Evolutionary conservation across 768 basidiomycete genomes (phyloP).

Genomic region (Boletellus emodensis): DNA sequence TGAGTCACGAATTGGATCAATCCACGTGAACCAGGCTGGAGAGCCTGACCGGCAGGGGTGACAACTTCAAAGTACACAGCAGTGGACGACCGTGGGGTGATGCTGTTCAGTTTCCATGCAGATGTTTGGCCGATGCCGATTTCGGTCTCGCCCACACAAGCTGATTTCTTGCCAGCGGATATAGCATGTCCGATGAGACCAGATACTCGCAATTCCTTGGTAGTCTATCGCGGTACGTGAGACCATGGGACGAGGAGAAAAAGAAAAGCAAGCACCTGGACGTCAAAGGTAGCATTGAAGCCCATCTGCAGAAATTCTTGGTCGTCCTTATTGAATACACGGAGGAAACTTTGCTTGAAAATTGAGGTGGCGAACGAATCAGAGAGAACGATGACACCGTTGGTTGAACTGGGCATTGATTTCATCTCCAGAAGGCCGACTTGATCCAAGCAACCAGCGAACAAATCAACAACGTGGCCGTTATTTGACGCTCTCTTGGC

Average conservation of each 20-base stretch:
- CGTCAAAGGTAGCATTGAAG: conserved; percentile 98
- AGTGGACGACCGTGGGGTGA: conserved; percentile 82
- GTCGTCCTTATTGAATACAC: conserved; percentile 89
- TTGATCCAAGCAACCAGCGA: conserved; percentile 97
- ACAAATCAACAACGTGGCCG: conserved; percentile 92
- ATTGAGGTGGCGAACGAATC: conserved; percentile 97
- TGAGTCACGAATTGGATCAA: conserved; percentile 98
- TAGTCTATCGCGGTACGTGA: conserved; percentile 55
- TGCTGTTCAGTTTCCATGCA: conserved; percentile 93
- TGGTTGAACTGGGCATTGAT: conserved; percentile 89
- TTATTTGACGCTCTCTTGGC: conserved; percentile 92
- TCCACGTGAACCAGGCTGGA: conserved; percentile 85
- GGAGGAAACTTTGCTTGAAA: conserved; percentile 97
- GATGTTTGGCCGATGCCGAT: conserved; percentile 99
- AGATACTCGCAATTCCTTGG: conserved; percentile 97
- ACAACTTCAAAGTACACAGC: conserved; percentile 99
- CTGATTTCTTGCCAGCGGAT: conserved; percentile 94
- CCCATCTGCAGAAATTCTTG: conserved; percentile 94
- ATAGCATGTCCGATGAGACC: conserved; percentile 97
- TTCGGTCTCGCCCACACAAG: conserved; percentile 96
- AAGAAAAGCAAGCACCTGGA: conserved; percentile 56
- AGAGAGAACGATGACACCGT: conserved; percentile 92
- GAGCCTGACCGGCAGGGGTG: conserved; percentile 90
- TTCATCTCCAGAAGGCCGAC: conserved; percentile 98
- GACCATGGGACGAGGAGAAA: not conserved